phyloP scores from a whole-genome alignment of 2,329 filamentous ascomycete species.

The Teratosphaeriaceae sp. region DNA sequence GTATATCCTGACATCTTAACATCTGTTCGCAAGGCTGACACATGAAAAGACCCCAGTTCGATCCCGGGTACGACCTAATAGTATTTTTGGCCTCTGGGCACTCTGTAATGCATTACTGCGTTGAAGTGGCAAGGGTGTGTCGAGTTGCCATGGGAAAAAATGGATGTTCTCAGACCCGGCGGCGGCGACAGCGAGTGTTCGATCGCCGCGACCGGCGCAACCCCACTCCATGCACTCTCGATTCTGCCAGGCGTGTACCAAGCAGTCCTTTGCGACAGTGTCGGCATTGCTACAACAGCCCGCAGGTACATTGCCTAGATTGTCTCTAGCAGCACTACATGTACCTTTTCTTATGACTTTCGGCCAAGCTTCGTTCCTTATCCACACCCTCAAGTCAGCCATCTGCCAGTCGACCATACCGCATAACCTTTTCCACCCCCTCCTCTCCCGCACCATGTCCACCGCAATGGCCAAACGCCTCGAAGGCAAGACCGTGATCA shows the following conservation, averaged over 20 bases:
- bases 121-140: background rate
- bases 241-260: no score
- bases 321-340: background rate
- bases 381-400: no score
- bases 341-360: background rate
- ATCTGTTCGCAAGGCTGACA: no score
- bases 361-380: background rate
- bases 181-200: no score
- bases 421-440: background rate
- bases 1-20: no score
- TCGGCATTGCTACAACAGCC: no score
- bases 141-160: background rate
- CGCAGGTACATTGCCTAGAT: background rate
- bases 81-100: no score
- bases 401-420: background rate
- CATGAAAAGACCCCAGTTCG: background rate
- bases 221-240: background rate
- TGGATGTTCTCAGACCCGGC: no score
- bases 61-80: background rate
- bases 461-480: slow-evolving; percentile 75
- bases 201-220: background rate
- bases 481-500: slow-evolving; percentile 81
- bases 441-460: slow-evolving; percentile 46
- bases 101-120: no score
- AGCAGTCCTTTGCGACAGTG: no score